These are phyloP conservation scores for Fibroporia radiculosa DNA, from an alignment of 768 basidiomycete genomes.

Conservation along the genomic window DNA sequence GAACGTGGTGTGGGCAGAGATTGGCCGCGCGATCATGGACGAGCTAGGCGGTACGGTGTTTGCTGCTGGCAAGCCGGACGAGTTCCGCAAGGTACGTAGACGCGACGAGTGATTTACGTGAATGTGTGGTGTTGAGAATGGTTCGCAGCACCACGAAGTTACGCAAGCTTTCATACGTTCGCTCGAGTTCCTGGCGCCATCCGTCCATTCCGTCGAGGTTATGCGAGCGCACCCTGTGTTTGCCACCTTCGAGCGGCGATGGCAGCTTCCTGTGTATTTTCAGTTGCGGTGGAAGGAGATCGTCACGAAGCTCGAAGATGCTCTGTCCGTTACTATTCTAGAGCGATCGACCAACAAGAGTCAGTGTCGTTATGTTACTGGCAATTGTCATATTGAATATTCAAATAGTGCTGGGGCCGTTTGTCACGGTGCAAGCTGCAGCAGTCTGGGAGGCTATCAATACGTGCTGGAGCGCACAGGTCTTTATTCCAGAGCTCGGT, in stretches of 20 bases:
- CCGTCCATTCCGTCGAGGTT: constrained; percentile 53
- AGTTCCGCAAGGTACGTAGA: constrained; percentile 71
- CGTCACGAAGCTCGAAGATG: constrained; percentile 66
- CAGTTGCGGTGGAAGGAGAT: constrained; percentile 97
- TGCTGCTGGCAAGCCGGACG: constrained; percentile 85
- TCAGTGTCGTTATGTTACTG: too few relatives aligned
- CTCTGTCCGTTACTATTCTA: constrained; percentile 37
- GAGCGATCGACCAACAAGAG: constrained; percentile 36
- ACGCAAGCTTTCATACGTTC: constrained; percentile 77
- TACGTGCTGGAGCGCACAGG: constrained; percentile 80
- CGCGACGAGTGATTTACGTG: neutral
- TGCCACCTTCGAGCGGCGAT: constrained; percentile 67
- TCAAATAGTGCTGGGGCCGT: constrained; percentile 24
- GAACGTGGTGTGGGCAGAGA: constrained; percentile 84
- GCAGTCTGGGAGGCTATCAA: constrained; percentile 67
- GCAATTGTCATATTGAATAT: too few relatives aligned
- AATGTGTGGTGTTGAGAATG: neutral
- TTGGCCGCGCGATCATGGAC: constrained; percentile 72
- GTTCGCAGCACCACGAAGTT: constrained; percentile 68
- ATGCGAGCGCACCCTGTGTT: constrained; percentile 73
- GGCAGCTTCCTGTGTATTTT: constrained; percentile 97
- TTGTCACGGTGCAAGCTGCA: constrained; percentile 55
- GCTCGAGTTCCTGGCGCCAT: constrained; percentile 78
- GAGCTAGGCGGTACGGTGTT: constrained; percentile 82
- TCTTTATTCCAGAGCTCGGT: constrained; percentile 77